A percentile compares a stretch with the other conserved stretches of the same genome.
These are phyloP conservation scores for Phlegmacium glaucopus DNA, from an alignment of 768 basidiomycete species.

Conservation along the genomic window DNA sequence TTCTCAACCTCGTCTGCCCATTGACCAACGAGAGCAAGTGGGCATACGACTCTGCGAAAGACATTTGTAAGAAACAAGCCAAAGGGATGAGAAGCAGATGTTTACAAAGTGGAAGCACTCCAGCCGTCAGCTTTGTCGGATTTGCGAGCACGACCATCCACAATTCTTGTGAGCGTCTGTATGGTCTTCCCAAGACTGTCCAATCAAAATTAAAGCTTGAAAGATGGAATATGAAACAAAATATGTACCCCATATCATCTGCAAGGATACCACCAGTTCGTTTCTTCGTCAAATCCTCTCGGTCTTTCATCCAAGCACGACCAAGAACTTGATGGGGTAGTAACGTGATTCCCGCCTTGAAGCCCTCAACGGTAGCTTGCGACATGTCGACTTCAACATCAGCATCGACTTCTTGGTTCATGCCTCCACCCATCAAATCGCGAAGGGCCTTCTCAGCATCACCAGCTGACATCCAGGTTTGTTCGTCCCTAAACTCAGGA, in stretches of 20 bases:
- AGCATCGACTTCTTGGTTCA: conserved; percentile 49
- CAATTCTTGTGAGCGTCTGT: conserved; percentile 84
- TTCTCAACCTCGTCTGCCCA: conserved; percentile 86
- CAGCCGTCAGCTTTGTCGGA: conserved; percentile 72
- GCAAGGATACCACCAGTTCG: conserved; percentile 86
- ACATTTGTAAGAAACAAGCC: conserved; percentile 2
- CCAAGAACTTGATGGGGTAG: conserved; percentile 89
- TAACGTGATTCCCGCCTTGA: conserved; percentile 63
- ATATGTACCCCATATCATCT: conserved; percentile 80
- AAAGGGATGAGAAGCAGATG: background rate
- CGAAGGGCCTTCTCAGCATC: conserved; percentile 79
- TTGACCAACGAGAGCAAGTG: conserved; percentile 83
- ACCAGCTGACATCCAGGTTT: conserved; percentile 32
- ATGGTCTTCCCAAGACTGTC: conserved; percentile 86
- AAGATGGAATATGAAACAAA: background rate
- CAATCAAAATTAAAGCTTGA: conserved; percentile 4
- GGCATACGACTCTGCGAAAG: conserved; percentile 71
- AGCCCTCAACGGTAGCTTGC: conserved; percentile 74
- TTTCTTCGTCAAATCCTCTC: conserved; percentile 68
- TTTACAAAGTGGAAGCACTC: conserved; percentile 69
- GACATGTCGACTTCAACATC: conserved; percentile 57
- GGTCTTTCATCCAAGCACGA: conserved; percentile 80
- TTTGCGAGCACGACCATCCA: conserved; percentile 72
- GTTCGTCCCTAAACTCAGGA: conserved; percentile 20
- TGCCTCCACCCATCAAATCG: conserved; percentile 68